These are phyloP conservation scores for Komagataella pastoris DNA, from an alignment of 805 yeast genomes.

Conservation along the genomic window DNA sequence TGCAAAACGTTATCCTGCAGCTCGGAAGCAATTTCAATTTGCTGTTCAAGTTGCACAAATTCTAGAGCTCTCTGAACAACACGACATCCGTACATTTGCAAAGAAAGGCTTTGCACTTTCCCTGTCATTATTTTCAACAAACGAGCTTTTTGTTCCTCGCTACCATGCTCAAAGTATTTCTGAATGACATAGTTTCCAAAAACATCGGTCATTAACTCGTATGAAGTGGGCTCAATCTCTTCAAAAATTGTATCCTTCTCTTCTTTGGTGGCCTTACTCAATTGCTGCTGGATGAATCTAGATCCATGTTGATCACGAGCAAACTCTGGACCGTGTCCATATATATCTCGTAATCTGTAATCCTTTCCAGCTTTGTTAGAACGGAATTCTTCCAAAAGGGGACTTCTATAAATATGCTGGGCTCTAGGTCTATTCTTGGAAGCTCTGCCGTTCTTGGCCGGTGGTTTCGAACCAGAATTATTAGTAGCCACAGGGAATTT, in stretches of 20 bases:
- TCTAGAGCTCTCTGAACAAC: slow-evolving; percentile 93
- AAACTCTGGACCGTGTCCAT: slow-evolving; percentile 83
- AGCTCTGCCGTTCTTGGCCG: not conserved
- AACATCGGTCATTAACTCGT: slow-evolving; percentile 86
- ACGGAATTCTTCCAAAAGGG: slow-evolving; percentile 76
- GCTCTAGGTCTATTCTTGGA: not conserved
- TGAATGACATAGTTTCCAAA: slow-evolving; percentile 97
- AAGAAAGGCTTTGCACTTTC: slow-evolving; percentile 57
- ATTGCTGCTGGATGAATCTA: slow-evolving; percentile 84
- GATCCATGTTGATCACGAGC: slow-evolving; percentile 97
- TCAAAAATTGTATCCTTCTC: slow-evolving; percentile 69
- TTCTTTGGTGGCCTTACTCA: slow-evolving; percentile 52
- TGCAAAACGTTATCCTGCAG: slow-evolving; percentile 41
- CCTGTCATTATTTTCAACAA: slow-evolving; percentile 64
- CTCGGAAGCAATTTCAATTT: slow-evolving; percentile 57
- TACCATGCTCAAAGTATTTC: slow-evolving; percentile 80
- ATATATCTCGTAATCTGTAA: slow-evolving; percentile 57
- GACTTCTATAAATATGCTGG: slow-evolving; percentile 46
- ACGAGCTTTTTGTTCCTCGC: slow-evolving; percentile 50
- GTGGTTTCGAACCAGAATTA: not conserved
- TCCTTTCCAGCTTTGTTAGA: slow-evolving; percentile 44
- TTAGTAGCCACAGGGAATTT: not conserved
- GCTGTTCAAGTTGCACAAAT: slow-evolving; percentile 49
- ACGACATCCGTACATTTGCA: slow-evolving; percentile 97
- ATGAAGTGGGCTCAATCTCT: slow-evolving; percentile 64